A percentile compares a stretch with the other conserved stretches of the same genome.
Conservation (phyloP, 129 eudicot species). For the Lonicera japonica region DNA sequence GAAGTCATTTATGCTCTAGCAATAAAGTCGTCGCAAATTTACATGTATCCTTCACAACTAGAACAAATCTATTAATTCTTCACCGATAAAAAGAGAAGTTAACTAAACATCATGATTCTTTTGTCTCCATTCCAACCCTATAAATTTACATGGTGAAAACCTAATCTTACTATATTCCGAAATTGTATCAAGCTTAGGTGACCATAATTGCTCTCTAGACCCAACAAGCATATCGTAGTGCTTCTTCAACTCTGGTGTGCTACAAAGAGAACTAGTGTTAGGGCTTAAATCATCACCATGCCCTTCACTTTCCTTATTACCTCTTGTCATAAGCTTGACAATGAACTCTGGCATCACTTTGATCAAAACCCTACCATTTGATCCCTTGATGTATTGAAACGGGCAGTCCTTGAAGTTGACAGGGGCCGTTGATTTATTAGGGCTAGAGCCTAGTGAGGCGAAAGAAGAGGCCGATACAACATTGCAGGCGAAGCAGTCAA, state of each 20-base stretch:
- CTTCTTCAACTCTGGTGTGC: slow-evolving; percentile 78
- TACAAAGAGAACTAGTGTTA: slow-evolving; percentile 33
- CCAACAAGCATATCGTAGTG: slow-evolving; percentile 64
- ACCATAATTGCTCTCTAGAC: slow-evolving; percentile 61
- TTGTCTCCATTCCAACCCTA: slow-evolving; percentile 45
- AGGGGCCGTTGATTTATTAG: slow-evolving; percentile 1
- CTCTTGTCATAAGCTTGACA: slow-evolving; percentile 23
- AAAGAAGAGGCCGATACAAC: slow-evolving; percentile 50
- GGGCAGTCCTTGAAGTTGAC: slow-evolving; percentile 33
- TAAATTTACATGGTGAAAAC: slow-evolving; percentile 52
- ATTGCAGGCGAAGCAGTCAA: slow-evolving; percentile 42
- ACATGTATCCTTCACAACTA: no score
- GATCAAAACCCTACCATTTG: slow-evolving; percentile 59
- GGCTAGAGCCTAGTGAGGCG: slow-evolving; percentile 26
- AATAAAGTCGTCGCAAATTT: no score
- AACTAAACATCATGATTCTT: slow-evolving; percentile 14
- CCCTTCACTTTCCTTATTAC: slow-evolving; percentile 14
- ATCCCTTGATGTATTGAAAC: slow-evolving; percentile 58
- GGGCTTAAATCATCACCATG: not conserved
- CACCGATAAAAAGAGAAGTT: not conserved
- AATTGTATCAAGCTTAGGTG: slow-evolving; percentile 75
- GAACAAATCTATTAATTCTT: not conserved
- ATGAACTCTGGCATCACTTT: slow-evolving; percentile 64
- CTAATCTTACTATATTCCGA: slow-evolving; percentile 47
- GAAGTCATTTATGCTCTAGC: no score